Conservation (phyloP, 495 filamentous ascomycete species). For the Lasiosphaeria miniovina region DNA sequence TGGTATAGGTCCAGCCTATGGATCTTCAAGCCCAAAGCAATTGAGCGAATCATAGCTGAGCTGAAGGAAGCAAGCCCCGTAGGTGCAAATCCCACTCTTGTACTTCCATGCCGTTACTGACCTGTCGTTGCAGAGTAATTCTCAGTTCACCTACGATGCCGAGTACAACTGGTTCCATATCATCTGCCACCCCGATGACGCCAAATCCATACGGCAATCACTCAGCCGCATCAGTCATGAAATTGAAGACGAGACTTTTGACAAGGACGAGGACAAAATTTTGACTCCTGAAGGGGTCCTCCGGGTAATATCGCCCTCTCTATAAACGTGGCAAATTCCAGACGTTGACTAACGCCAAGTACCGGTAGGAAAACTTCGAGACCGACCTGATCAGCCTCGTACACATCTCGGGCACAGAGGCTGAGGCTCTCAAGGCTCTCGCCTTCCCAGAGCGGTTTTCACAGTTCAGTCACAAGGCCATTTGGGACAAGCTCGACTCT, state of each 20-base stretch:
- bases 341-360: too few species aligned
- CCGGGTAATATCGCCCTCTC: constrained; percentile 18
- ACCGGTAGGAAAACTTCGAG: not conserved
- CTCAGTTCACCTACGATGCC: constrained; percentile 30
- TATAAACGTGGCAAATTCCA: constrained; percentile 2
- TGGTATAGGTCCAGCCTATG: constrained; percentile 35
- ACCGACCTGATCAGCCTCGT: constrained; percentile 13
- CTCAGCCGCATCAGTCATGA: constrained; percentile 15
- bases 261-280: constrained; percentile 21
- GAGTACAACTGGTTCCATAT: constrained; percentile 28
- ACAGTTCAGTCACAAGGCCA: constrained; percentile 4
- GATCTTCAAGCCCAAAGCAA: constrained; percentile 28
- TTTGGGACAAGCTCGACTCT: constrained; percentile 20
- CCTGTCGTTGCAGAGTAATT: constrained; percentile 10
- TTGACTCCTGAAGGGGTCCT: constrained; percentile 14
- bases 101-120: not conserved
- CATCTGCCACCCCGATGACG: constrained; percentile 29
- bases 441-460: constrained; percentile 3
- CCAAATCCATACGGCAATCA: constrained; percentile 15
- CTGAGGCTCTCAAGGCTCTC: not conserved
- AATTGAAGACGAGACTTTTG: constrained; percentile 22
- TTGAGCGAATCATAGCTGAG: constrained; percentile 23
- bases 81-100: not conserved
- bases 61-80: constrained; percentile 11
- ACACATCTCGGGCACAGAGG: not conserved